Evolutionary conservation across 805 yeast genomes (phyloP), one percentile per base, ranked within the genome.

Genomic region (Saccharomycopsis selenospora): DNA sequence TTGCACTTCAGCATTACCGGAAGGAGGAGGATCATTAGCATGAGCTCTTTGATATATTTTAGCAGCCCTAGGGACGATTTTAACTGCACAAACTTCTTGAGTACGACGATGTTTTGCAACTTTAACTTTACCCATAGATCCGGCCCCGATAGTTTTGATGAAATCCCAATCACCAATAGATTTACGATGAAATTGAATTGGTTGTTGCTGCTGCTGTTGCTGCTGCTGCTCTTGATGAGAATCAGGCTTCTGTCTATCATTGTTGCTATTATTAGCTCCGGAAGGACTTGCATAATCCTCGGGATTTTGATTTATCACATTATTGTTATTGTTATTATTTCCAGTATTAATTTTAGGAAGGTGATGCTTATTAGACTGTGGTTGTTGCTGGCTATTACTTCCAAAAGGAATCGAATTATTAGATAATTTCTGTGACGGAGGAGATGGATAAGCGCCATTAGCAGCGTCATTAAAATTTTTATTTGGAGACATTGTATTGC

Each of bases 71-170:
- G 95, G 95, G 33, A 91, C 93, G 48, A 91, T 90, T 63, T 91
- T 91, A 24, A 91, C 90, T 0, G 95, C 95, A 67, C 96, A 91
- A 11, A 87, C 74, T 57, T 86, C 90, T 52, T 76, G 78, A 1
- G 96, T 87, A 29, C 79, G 66, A 56, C 85, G 77, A 67, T 90
- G 95, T 59, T 79, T 82, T 1, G 98, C 98, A 36, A 93, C 71
- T 67, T 93, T 93, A 44, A 93, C 99, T 64, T 91, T 95, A 51
- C 99, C 99, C 99, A 93, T 93, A 0, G 96, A 88, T 2, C 99
- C 99, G 2, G 98, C 96, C 40, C 99, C 99, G 42, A 93, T 85
- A 2, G 96, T 89, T 65, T 88, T 88, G 50, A 86, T 75, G 58
- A 91, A 90, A 57, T 87, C 95, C 99, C 99, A 91, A 56, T 93